Evolutionary conservation across 2,329 filamentous ascomycete species (phyloP).

Genomic region (Cylindrodendrum hubeiense): DNA sequence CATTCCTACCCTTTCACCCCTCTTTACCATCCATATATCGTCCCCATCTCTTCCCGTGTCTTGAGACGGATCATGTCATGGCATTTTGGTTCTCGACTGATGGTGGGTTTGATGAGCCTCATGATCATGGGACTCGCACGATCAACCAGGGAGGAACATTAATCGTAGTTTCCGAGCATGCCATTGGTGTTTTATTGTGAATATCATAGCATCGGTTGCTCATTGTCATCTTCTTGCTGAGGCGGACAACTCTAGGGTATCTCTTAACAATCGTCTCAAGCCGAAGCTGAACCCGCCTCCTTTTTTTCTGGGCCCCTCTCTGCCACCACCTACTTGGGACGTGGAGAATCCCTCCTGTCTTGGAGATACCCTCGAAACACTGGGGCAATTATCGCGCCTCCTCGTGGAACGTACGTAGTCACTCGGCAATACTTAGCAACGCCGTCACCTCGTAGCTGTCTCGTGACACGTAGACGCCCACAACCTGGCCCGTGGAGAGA

Average conservation of each 20-base stretch:
- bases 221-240: not conserved
- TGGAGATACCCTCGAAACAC: constrained; percentile 88
- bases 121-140: not conserved
- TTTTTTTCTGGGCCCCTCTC: constrained; percentile 82
- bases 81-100: constrained; percentile 10
- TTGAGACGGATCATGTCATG: constrained; percentile 4
- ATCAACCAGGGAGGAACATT: not conserved
- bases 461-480: constrained; percentile 88
- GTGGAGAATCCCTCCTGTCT: constrained; percentile 87
- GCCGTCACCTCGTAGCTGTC: constrained; percentile 95
- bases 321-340: constrained; percentile 98
- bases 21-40: too few relatives aligned
- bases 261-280: constrained; percentile 63
- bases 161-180: constrained; percentile 3
- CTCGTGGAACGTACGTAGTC: constrained; percentile 89
- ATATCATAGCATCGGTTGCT: constrained; percentile 4
- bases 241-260: constrained; percentile 51
- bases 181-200: not conserved
- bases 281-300: constrained; percentile 65
- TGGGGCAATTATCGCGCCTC: constrained; percentile 82
- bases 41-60: not conserved
- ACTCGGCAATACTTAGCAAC: constrained; percentile 96
- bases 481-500: constrained; percentile 80
- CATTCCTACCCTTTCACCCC: not conserved
- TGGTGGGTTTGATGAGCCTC: not conserved